Evolutionary conservation across 176 grass and related monocot genomes (phyloP).

Genomic region (Cymbopogon citratus): DNA sequence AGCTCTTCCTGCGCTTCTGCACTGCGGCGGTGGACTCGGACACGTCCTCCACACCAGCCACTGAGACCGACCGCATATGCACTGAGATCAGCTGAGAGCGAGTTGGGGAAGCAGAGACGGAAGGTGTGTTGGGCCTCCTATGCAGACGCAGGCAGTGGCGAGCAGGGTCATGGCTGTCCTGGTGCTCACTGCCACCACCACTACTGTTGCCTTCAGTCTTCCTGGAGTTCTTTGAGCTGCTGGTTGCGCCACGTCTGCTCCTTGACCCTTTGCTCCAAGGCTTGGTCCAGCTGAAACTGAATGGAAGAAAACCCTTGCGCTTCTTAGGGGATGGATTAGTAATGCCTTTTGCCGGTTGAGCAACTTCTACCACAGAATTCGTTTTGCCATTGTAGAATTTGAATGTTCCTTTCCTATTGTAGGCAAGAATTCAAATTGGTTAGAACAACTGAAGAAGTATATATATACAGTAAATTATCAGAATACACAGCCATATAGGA

Average conservation of each 20-base stretch:
- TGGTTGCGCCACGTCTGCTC: slow-evolving; percentile 13
- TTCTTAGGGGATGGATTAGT: slow-evolving; percentile 52
- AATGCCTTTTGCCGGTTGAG: slow-evolving; percentile 31
- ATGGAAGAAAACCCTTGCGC: slow-evolving; percentile 59
- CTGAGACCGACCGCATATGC: slow-evolving; percentile 22
- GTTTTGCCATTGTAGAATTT: slow-evolving; percentile 50
- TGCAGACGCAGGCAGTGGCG: slow-evolving; percentile 32
- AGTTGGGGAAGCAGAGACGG: not conserved
- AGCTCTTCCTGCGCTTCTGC: slow-evolving; percentile 58
- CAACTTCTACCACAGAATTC: slow-evolving; percentile 22
- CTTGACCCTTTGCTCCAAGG: slow-evolving; percentile 25
- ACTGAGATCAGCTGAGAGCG: slow-evolving; percentile 16
- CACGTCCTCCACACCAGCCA: slow-evolving; percentile 35
- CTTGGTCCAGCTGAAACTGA: slow-evolving; percentile 33
- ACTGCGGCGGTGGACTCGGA: slow-evolving; percentile 18
- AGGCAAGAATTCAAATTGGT: slow-evolving; percentile 5
- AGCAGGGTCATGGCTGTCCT: slow-evolving; percentile 4
- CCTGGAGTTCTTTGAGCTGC: slow-evolving; percentile 24
- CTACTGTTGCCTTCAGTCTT: slow-evolving; percentile 27
- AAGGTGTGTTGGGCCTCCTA: slow-evolving; percentile 5
- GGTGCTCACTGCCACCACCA: not conserved
- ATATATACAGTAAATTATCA: not conserved
- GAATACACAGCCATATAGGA: not conserved
- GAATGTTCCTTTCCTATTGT: slow-evolving; percentile 31
- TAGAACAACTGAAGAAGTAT: slow-evolving; percentile 6